A percentile compares a stretch with the other conserved stretches of the same genome.
Evolutionary conservation across 257 asterid species (phyloP).

Genomic region (Nicotiana benthamiana): DNA sequence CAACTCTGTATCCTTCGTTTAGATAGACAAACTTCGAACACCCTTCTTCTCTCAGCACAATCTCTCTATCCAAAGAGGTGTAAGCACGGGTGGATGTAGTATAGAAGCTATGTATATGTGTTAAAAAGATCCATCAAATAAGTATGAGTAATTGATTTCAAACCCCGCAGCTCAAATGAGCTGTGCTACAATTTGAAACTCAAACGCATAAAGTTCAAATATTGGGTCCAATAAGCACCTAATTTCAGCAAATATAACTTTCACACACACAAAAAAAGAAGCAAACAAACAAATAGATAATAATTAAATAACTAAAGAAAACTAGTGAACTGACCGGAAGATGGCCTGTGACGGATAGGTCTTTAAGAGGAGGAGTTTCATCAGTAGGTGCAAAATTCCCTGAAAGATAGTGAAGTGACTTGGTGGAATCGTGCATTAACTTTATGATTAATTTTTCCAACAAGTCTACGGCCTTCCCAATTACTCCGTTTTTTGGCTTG

Average conservation of each 20-base stretch:
- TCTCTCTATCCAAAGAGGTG: neutral
- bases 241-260: neutral
- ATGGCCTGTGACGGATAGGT: conserved; percentile 56
- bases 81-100: neutral
- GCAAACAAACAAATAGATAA: too few species aligned
- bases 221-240: too few species aligned
- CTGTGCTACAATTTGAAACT: too few species aligned
- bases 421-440: conserved; percentile 56
- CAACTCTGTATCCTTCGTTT: neutral
- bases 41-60: neutral
- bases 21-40: neutral
- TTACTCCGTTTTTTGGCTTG: conserved; percentile 49
- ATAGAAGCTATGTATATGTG: too few species aligned
- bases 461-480: conserved; percentile 64
- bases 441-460: conserved; percentile 64
- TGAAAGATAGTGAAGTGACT: conserved; percentile 60
- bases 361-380: conserved; percentile 75
- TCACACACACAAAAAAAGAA: neutral
- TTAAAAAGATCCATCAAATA: too few species aligned
- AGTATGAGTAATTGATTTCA: too few species aligned
- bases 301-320: neutral
- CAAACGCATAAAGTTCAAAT: too few species aligned
- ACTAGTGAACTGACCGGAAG: conserved; percentile 57
- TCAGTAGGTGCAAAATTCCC: conserved; percentile 78
- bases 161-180: too few species aligned